These are phyloP conservation scores for Neospora caninum DNA, from an alignment of 169 alveolate genomes.

Conservation along the genomic window DNA sequence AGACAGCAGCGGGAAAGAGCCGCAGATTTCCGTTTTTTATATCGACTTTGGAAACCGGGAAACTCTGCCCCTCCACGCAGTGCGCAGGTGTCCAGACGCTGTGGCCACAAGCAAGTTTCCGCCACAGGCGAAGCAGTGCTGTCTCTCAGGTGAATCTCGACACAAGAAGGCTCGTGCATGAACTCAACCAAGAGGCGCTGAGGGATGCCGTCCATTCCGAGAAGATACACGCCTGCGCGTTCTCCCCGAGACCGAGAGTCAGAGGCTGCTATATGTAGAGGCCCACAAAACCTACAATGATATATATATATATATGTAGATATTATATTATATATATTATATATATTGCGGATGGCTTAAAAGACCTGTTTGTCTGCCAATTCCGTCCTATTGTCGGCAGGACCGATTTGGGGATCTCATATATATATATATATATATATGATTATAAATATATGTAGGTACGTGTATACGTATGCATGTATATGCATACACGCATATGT, in stretches of 20 bases:
- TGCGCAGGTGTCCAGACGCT: slow-evolving; percentile 30
- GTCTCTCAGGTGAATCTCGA: slow-evolving; percentile 17
- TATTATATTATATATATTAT: no score
- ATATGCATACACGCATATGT: not conserved
- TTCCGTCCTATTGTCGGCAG: no score
- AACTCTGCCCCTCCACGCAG: not conserved
- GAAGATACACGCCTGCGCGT: no score
- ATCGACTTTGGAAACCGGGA: slow-evolving; percentile 43
- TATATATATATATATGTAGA: no score
- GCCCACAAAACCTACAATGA: no score
- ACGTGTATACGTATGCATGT: not conserved
- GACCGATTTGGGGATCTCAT: not conserved
- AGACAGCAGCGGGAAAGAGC: not conserved
- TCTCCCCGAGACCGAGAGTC: no score
- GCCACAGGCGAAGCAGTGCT: slow-evolving; percentile 50
- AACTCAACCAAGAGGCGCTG: no score
- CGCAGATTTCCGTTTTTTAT: not conserved
- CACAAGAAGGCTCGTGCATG: not conserved
- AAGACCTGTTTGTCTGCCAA: no score
- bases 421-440: not conserved
- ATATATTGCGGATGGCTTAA: no score
- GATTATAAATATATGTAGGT: not conserved
- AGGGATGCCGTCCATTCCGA: no score
- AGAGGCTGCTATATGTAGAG: no score
- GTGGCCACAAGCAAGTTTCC: slow-evolving; percentile 9